Evolutionary conservation across 129 eudicot species (phyloP).

Genomic region (Glebionis coronaria): DNA sequence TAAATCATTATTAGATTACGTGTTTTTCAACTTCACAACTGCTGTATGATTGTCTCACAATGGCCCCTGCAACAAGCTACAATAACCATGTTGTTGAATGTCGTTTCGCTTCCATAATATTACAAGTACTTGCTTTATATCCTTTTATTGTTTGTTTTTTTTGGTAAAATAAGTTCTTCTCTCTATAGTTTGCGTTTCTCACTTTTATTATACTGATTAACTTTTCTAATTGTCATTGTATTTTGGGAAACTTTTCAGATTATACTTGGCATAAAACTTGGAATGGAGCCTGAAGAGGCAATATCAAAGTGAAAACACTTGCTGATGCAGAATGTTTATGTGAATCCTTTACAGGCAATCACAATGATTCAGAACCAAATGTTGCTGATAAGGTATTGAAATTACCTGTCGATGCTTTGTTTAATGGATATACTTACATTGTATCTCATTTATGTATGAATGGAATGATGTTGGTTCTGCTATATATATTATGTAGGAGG

Average conservation of each 20-base stretch:
- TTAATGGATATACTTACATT: too few relatives aligned
- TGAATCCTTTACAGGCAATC: constrained; percentile 65
- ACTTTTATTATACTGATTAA: background rate
- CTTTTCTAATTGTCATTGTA: background rate
- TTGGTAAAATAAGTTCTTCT: too few relatives aligned
- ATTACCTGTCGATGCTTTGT: background rate
- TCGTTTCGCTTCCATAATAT: constrained; percentile 77
- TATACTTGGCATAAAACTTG: constrained; percentile 80
- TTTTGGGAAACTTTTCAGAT: constrained; percentile 47
- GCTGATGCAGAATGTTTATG: constrained; percentile 93
- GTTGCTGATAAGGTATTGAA: constrained; percentile 77
- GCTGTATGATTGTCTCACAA: too few relatives aligned
- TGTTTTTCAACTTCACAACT: too few relatives aligned
- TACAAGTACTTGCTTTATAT: too few relatives aligned
- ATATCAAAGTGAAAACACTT: constrained; percentile 75
- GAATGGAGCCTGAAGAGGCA: constrained; percentile 79
- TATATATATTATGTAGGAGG: too few relatives aligned
- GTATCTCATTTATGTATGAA: too few relatives aligned
- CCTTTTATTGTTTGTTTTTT: background rate
- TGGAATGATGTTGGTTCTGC: too few relatives aligned
- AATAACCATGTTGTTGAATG: constrained; percentile 91
- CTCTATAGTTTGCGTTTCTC: background rate
- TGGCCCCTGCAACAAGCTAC: constrained; percentile 90
- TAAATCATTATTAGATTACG: too few relatives aligned
- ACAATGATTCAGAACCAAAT: constrained; percentile 75